These are phyloP conservation scores for Tubosaeta sp. DNA, from an alignment of 768 basidiomycete species.

Conservation along the genomic window DNA sequence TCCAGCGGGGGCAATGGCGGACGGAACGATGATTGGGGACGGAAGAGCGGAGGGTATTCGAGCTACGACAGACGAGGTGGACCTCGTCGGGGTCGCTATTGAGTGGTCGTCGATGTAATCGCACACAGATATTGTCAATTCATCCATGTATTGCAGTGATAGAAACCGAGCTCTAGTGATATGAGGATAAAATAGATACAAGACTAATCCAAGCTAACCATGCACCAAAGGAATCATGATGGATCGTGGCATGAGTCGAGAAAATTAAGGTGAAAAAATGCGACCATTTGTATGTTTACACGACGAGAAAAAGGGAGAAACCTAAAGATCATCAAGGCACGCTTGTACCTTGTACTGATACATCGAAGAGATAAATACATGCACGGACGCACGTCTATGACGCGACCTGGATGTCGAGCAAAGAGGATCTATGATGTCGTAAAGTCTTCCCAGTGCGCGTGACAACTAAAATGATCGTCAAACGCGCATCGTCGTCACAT, in stretches of 20 bases:
- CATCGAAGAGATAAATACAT: conserved; percentile 1
- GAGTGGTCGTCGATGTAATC: neutral
- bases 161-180: neutral
- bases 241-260: neutral
- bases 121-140: neutral
- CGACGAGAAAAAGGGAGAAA: neutral
- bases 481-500: conserved; percentile 23
- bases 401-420: neutral
- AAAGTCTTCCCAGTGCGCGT: neutral
- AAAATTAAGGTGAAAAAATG: neutral
- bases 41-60: conserved; percentile 34
- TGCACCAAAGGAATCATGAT: conserved; percentile 1
- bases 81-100: conserved; percentile 26
- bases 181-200: conserved; percentile 4
- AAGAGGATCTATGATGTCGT: neutral
- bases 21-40: conserved; percentile 36
- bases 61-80: conserved; percentile 25
- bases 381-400: neutral
- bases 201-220: conserved; percentile 2
- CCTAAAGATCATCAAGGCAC: neutral
- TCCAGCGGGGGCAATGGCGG: conserved; percentile 30
- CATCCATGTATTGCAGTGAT: too few species aligned
- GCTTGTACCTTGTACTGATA: neutral
- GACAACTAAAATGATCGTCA: conserved; percentile 6
- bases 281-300: conserved; percentile 10